Base-by-base conservation (phyloP, 768 basidiomycete species). In the Tephrocybe sp. region DNA sequence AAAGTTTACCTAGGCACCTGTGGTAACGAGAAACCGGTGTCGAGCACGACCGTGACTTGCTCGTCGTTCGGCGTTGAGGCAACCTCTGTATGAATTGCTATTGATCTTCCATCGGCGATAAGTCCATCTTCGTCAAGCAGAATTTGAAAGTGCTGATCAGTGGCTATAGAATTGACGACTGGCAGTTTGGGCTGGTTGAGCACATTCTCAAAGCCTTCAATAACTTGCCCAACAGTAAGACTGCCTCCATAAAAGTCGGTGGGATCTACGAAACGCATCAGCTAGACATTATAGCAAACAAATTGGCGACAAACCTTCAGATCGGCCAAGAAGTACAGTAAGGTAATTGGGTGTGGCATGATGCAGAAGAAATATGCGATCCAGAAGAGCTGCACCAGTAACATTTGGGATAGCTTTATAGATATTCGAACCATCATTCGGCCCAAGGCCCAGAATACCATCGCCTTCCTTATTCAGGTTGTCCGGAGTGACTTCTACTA, bases 1-100 rank as follows among this genome's bases (percentile, higher is more conserved):
- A 53, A 43, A 17, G 62, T 71, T 40, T 62, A 80, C 80, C 69
- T 56, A 45, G 83, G 73, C 33, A 87, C 73, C 61, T 88, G 86
- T 11, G 84, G 78, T 2, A 88, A 69, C 0, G 84, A 76, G 63
- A 85, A 88, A 0, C 88, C 88, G 3, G 84, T 83, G 61, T 90
- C 88, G 25, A 89, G 68, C 3, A 90, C 72, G 3, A 78, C 79
- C 1, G 84, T 85, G 7, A 80, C 68, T 56, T 81, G 81, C 14
- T 68, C 68, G 9, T 65, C 66, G 40, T 77, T 65, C 23, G 67
- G 64, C 1, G 72, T 69, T 25, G 73, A 67, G 9, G 68, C 59
- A 14, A 87, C 85, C 23, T 63, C 66, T 0, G 81, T 78, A 3
- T 57, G 61, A 40, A 83, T 58, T 17, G 68, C 58, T 37, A 86